These are phyloP conservation scores for Aspergillus ellipticus DNA, from an alignment of 495 filamentous ascomycete species.

Conservation along the genomic window DNA sequence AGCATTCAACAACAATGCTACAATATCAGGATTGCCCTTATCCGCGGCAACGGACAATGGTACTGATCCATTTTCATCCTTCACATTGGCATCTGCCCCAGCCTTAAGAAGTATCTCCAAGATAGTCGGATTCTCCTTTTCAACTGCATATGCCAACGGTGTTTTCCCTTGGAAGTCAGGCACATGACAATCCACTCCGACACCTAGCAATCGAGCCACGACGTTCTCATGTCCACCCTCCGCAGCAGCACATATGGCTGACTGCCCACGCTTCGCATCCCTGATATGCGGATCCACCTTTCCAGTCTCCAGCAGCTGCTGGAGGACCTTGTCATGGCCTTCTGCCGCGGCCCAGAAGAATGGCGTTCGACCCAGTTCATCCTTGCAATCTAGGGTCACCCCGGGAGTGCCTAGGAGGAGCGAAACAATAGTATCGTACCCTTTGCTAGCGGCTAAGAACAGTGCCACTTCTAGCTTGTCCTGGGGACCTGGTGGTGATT, in stretches of 20 bases:
- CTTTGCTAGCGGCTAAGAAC: slow-evolving; percentile 32
- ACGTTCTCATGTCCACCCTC: slow-evolving; percentile 30
- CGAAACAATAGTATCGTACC: slow-evolving; percentile 35
- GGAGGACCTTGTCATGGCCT: slow-evolving; percentile 34
- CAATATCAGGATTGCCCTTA: slow-evolving; percentile 23
- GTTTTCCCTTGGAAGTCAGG: slow-evolving; percentile 30
- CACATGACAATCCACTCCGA: slow-evolving; percentile 18
- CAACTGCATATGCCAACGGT: slow-evolving; percentile 28
- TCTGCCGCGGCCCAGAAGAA: slow-evolving; percentile 34
- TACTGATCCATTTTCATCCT: slow-evolving; percentile 8
- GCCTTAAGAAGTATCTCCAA: slow-evolving; percentile 10
- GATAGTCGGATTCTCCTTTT: slow-evolving; percentile 7
- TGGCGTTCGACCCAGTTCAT: slow-evolving; percentile 26
- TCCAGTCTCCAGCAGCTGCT: slow-evolving; percentile 24
- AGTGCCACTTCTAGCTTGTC: slow-evolving; percentile 25
- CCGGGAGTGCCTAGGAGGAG: slow-evolving; percentile 24
- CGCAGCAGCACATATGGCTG: slow-evolving; percentile 35
- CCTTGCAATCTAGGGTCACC: slow-evolving; percentile 26
- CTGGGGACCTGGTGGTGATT: slow-evolving; percentile 12
- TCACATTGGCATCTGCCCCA: slow-evolving; percentile 9
- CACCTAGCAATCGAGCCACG: slow-evolving; percentile 20
- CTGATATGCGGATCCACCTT: slow-evolving; percentile 17
- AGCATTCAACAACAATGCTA: slow-evolving; percentile 24
- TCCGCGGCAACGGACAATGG: slow-evolving; percentile 16
- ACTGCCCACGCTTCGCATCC: slow-evolving; percentile 19